A percentile compares a stretch with the other conserved stretches of the same genome.
Evolutionary conservation across 2,329 filamentous ascomycete species (phyloP).

Genomic region (Arthrobotrys sphaeroides): DNA sequence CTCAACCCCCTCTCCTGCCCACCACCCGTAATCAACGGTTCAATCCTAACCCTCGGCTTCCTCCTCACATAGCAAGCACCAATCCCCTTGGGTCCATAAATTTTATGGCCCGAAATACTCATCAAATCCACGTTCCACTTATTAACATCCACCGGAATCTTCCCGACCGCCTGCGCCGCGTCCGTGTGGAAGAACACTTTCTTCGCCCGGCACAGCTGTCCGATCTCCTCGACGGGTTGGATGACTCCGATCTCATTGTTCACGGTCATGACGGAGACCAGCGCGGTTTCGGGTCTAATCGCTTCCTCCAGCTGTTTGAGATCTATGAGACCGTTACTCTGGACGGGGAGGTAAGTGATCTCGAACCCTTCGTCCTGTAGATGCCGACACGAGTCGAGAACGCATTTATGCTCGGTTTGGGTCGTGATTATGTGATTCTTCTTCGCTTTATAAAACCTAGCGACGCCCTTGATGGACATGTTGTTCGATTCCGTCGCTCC

Average conservation of each 20-base stretch:
- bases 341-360: slow-evolving; percentile 93
- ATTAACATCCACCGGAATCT: slow-evolving; percentile 96
- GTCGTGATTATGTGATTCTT: slow-evolving; percentile 97
- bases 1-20: slow-evolving; percentile 94
- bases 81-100: slow-evolving; percentile 96
- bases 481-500: slow-evolving; percentile 99
- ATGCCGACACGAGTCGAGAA: slow-evolving; percentile 95
- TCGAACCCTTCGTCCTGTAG: slow-evolving; percentile 96
- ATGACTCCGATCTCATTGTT: slow-evolving; percentile 99
- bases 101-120: slow-evolving; percentile 98
- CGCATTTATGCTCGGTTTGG: slow-evolving; percentile 99
- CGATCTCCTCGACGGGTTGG: slow-evolving; percentile 92
- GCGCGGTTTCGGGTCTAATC: slow-evolving; percentile 86
- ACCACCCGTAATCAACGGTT: slow-evolving; percentile 94
- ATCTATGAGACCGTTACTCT: slow-evolving; percentile 83
- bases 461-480: slow-evolving; percentile 99
- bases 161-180: slow-evolving; percentile 95
- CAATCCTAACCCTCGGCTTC: slow-evolving; percentile 89
- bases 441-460: slow-evolving; percentile 95
- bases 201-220: slow-evolving; percentile 85
- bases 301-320: slow-evolving; percentile 86
- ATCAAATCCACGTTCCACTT: slow-evolving; percentile 98
- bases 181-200: slow-evolving; percentile 99
- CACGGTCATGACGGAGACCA: slow-evolving; percentile 98
- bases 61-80: slow-evolving; percentile 95